Percentiles rank a stretch among this genome's conserved stretches.
phyloP scores from a whole-genome alignment of 495 filamentous ascomycete genomes.

The Talaromyces liani region DNA sequence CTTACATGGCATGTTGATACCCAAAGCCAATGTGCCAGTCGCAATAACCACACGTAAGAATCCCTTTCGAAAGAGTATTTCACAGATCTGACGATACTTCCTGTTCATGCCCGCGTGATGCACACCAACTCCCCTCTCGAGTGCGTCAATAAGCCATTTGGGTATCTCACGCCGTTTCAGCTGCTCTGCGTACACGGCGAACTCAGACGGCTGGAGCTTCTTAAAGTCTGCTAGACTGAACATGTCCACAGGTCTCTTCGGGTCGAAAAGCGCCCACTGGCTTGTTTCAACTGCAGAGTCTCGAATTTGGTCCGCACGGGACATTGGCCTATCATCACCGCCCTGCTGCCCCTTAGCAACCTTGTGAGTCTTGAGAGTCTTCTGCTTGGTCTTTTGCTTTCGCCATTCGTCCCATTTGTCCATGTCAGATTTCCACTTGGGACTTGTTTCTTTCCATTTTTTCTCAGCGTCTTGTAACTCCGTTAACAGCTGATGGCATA shows the following conservation, averaged over 20 bases:
- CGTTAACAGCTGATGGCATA: conserved; percentile 37
- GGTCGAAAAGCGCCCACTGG: conserved; percentile 55
- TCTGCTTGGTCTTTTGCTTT: conserved; percentile 26
- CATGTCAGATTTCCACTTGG: conserved; percentile 51
- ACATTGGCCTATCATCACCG: conserved; percentile 32
- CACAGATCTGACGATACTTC: conserved; percentile 57
- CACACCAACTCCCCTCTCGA: conserved; percentile 61
- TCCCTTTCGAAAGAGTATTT: conserved; percentile 59
- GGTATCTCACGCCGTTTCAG: conserved; percentile 37
- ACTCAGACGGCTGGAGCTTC: conserved; percentile 43
- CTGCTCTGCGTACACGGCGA: conserved; percentile 38
- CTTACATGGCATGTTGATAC: conserved; percentile 82
- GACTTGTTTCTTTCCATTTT: conserved; percentile 46
- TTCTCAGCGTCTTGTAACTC: conserved; percentile 47
- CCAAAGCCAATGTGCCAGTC: conserved; percentile 67
- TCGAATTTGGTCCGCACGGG: conserved; percentile 43
- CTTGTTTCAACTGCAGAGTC: conserved; percentile 50
- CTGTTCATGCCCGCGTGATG: conserved; percentile 77
- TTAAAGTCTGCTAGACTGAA: conserved; percentile 61
- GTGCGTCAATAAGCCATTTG: conserved; percentile 41
- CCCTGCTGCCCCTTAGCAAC: conserved; percentile 28
- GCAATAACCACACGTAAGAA: conserved; percentile 67
- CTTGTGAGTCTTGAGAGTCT: conserved; percentile 26
- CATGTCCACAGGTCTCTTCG: conserved; percentile 48
- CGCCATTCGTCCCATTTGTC: conserved; percentile 45